Evolutionary conservation across 371 early-diverging fungal species (phyloP).

Genomic region (Syncephalastrum racemosum): DNA sequence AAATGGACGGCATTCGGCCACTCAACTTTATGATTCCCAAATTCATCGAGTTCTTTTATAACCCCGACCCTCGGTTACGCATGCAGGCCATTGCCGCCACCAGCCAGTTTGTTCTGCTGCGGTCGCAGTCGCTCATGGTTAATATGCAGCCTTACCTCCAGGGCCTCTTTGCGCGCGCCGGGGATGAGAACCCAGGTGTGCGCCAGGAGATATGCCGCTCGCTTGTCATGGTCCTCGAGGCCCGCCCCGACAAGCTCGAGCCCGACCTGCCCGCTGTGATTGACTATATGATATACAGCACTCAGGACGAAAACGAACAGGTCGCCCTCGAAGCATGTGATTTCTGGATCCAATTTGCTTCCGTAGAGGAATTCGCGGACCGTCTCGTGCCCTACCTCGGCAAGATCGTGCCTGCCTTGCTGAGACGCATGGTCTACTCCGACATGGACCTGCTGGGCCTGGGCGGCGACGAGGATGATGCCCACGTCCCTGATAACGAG

Average conservation of each 20-base stretch:
- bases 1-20: conserved; percentile 65
- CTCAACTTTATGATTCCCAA: conserved; percentile 79
- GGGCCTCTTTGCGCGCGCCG: conserved; percentile 75
- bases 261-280: conserved; percentile 79
- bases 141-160: conserved; percentile 70
- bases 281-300: conserved; percentile 90
- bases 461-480: conserved; percentile 73
- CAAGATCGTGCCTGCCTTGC: conserved; percentile 78
- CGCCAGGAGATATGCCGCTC: conserved; percentile 88
- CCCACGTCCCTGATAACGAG: conserved; percentile 71
- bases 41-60: conserved; percentile 73
- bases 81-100: conserved; percentile 74
- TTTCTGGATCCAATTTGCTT: conserved; percentile 93
- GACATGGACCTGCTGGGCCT: conserved; percentile 80
- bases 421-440: conserved; percentile 89
- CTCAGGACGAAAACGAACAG: conserved; percentile 72
- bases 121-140: conserved; percentile 60
- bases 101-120: conserved; percentile 74
- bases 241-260: conserved; percentile 71
- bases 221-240: conserved; percentile 83
- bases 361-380: conserved; percentile 60
- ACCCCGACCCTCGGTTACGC: conserved; percentile 68
- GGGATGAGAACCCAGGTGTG: conserved; percentile 69
- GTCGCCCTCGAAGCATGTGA: conserved; percentile 95
- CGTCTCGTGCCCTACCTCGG: conserved; percentile 75